Evolutionary conservation across 73 alveolate genomes (phyloP).

Genomic region (Uronychia setigera): DNA sequence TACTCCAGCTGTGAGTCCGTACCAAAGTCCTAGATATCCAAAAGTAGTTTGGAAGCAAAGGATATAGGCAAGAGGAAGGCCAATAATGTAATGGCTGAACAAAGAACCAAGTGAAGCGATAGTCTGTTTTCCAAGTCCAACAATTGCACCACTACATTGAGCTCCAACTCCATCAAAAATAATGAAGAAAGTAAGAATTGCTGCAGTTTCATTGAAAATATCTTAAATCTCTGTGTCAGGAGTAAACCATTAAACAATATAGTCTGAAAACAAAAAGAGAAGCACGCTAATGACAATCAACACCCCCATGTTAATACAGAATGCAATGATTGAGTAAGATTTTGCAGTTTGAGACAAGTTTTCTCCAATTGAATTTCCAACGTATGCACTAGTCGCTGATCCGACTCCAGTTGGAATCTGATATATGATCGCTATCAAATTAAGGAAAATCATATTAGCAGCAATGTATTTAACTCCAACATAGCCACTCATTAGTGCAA

Average conservation of each 20-base stretch:
- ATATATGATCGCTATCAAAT: not conserved
- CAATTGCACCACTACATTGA: not conserved
- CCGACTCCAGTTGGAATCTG: not conserved
- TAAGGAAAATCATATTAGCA: not conserved
- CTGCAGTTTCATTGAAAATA: not conserved
- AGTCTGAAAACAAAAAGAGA: not conserved
- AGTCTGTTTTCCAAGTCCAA: not conserved
- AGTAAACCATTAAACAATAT: not conserved
- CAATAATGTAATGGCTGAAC: not conserved
- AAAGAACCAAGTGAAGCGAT: not conserved
- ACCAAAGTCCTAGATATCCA: too few relatives aligned
- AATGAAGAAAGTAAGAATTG: not conserved
- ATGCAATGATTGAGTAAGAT: not conserved
- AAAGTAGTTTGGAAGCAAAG: too few relatives aligned
- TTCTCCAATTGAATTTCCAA: conserved; percentile 4
- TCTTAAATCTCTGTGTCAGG: not conserved
- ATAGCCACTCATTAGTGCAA: conserved; percentile 2
- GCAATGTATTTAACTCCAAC: not conserved
- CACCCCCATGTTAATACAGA: not conserved
- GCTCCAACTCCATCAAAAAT: not conserved
- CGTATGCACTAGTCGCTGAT: not conserved
- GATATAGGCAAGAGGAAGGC: too few relatives aligned
- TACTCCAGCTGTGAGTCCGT: too few relatives aligned
- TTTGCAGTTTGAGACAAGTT: not conserved
- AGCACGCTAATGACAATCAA: not conserved